Conservation (phyloP, 495 filamentous ascomycete species). For the Podospora pseudoanserina region DNA sequence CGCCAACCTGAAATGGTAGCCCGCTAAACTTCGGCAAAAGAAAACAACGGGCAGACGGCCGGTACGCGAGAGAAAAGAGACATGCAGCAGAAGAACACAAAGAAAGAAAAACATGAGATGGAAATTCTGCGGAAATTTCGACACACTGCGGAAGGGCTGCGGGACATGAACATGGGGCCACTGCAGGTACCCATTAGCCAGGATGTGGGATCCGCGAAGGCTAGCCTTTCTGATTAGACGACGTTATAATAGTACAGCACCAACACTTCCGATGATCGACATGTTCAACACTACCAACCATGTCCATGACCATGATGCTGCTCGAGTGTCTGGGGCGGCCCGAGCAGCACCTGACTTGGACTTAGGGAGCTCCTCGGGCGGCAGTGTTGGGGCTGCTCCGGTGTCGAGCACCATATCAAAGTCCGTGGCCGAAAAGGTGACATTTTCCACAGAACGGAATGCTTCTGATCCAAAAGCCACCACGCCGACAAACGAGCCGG, state of each 20-base stretch:
- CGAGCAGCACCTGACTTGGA: neutral
- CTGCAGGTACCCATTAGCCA: slow-evolving; percentile 27
- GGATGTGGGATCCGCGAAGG: slow-evolving; percentile 7
- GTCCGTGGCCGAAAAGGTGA: slow-evolving; percentile 28
- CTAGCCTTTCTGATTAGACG: slow-evolving; percentile 17
- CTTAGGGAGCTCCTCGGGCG: slow-evolving; percentile 5
- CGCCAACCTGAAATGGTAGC: neutral
- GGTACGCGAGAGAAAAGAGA: neutral
- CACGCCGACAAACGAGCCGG: slow-evolving; percentile 22
- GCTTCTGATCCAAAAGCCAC: slow-evolving; percentile 30
- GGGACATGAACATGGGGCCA: neutral
- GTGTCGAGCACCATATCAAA: slow-evolving; percentile 21
- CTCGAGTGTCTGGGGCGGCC: neutral
- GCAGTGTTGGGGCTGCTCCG: slow-evolving; percentile 23
- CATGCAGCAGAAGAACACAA: slow-evolving; percentile 6
- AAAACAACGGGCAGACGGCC: slow-evolving; percentile 5
- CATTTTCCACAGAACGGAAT: slow-evolving; percentile 26
- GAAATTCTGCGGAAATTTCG: neutral
- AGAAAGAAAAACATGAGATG: slow-evolving; percentile 5
- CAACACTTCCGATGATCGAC: slow-evolving; percentile 26
- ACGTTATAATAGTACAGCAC: slow-evolving; percentile 19
- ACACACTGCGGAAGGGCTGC: slow-evolving; percentile 4
- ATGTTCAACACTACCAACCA: slow-evolving; percentile 16
- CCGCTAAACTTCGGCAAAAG: neutral
- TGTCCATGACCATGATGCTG: neutral